A percentile compares a stretch with the other conserved stretches of the same genome.
phyloP scores from a whole-genome alignment of 2,329 filamentous ascomycete genomes.

The Clonostachys chloroleuca region DNA sequence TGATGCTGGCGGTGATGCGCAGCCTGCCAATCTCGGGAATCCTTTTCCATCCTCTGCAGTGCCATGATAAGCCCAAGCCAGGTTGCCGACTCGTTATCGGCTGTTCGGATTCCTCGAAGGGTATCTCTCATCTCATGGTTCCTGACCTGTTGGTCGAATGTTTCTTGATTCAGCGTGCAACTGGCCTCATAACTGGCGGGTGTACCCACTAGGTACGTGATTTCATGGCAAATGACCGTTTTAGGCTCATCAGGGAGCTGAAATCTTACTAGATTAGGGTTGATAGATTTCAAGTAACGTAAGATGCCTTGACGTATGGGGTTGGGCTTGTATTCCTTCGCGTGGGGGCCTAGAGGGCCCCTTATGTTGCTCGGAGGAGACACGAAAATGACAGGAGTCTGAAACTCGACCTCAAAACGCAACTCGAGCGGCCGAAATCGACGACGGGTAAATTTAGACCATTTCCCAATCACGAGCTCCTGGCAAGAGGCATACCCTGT shows the following conservation, averaged over 20 bases:
- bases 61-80: constrained; percentile 12
- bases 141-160: no score
- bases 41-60: constrained; percentile 10
- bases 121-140: no score
- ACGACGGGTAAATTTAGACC: constrained; percentile 24
- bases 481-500: constrained; percentile 31
- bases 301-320: no score
- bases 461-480: constrained; percentile 30
- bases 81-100: constrained; percentile 8
- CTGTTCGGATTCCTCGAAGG: constrained; percentile 4
- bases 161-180: no score
- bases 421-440: constrained; percentile 26
- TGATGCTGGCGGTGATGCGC: not conserved
- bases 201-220: no score
- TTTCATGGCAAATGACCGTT: no score
- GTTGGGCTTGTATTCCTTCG: no score
- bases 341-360: constrained; percentile 22
- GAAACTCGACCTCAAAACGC: constrained; percentile 34
- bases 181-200: no score
- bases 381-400: constrained; percentile 41
- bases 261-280: no score
- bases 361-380: constrained; percentile 31
- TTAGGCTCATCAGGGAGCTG: not conserved
- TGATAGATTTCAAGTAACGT: no score
- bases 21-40: constrained; percentile 11